phyloP scores from a whole-genome alignment of 2,329 filamentous ascomycete genomes.

The Aspergillus costaricaensis region DNA sequence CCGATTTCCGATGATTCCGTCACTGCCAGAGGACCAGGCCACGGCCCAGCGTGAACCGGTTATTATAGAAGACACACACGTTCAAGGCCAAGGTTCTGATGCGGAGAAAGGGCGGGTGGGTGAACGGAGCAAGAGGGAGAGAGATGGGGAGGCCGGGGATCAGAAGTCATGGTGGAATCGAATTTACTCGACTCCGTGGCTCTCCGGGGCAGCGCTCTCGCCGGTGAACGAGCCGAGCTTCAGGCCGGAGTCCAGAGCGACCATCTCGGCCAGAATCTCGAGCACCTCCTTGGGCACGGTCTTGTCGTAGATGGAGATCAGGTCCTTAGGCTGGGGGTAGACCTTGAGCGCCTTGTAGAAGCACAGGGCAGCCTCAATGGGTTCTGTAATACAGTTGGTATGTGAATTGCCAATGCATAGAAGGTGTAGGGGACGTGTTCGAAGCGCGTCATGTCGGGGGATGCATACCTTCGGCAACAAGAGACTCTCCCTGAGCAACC shows the following conservation, averaged over 20 bases:
- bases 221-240: conserved; percentile 57
- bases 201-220: conserved; percentile 35
- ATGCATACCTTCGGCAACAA: conserved; percentile 76
- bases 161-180: conserved; percentile 6
- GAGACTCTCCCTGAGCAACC: conserved; percentile 81
- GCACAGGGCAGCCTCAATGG: conserved; percentile 81
- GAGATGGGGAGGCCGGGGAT: conserved; percentile 16
- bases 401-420: conserved; percentile 13
- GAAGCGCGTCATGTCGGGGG: conserved; percentile 4
- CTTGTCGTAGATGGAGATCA: conserved; percentile 98
- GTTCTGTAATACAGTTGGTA: conserved; percentile 38
- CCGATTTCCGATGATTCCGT: conserved; percentile 14
- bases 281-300: conserved; percentile 96
- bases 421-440: background rate
- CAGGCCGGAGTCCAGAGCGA: conserved; percentile 80
- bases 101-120: conserved; percentile 18
- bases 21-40: conserved; percentile 21
- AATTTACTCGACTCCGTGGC: conserved; percentile 41
- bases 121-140: conserved; percentile 11
- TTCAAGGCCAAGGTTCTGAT: conserved; percentile 18
- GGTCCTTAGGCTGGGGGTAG: conserved; percentile 87
- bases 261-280: conserved; percentile 97
- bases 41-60: conserved; percentile 28
- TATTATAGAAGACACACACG: conserved; percentile 17
- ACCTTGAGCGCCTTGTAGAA: conserved; percentile 99